Conservation (phyloP, 208 protist species). For the Leishmania tropica region DNA sequence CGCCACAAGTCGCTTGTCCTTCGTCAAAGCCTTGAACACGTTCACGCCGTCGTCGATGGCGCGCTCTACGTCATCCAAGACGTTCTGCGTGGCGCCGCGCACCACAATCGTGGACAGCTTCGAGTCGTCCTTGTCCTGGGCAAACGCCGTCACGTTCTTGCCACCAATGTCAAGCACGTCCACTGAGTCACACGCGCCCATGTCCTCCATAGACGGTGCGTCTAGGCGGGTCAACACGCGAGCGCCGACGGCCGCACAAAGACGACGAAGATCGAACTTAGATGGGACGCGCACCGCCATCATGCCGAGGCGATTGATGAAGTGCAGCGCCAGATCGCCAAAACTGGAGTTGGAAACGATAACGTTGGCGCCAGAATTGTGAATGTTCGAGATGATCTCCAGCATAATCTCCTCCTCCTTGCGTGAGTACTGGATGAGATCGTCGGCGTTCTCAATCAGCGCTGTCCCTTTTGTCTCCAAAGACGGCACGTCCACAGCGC, state of each 20-base stretch:
- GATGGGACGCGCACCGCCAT: conserved; percentile 98
- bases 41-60: conserved; percentile 99
- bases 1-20: conserved; percentile 95
- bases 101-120: conserved; percentile 99
- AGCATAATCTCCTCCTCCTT: conserved; percentile 98
- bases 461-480: conserved; percentile 99
- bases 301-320: conserved; percentile 97
- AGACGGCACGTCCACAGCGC: conserved; percentile 96
- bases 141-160: conserved; percentile 95
- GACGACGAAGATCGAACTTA: conserved; percentile 99
- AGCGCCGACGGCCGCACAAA: conserved; percentile 97
- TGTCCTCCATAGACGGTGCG: conserved; percentile 93
- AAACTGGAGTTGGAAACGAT: conserved; percentile 98
- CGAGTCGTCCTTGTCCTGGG: conserved; percentile 92
- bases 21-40: conserved; percentile 96
- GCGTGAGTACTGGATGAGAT: conserved; percentile 96
- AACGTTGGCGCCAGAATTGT: conserved; percentile 97
- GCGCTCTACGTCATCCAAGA: conserved; percentile 98
- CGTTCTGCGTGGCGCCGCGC: conserved; percentile 97
- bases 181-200: conserved; percentile 95
- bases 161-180: conserved; percentile 97
- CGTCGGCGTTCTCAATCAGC: conserved; percentile 97
- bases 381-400: conserved; percentile 96
- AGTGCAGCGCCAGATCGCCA: conserved; percentile 99
- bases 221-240: conserved; percentile 94